Base-by-base conservation (phyloP, 2,329 filamentous ascomycete species). In the Colletotrichum neosansevieriae region DNA sequence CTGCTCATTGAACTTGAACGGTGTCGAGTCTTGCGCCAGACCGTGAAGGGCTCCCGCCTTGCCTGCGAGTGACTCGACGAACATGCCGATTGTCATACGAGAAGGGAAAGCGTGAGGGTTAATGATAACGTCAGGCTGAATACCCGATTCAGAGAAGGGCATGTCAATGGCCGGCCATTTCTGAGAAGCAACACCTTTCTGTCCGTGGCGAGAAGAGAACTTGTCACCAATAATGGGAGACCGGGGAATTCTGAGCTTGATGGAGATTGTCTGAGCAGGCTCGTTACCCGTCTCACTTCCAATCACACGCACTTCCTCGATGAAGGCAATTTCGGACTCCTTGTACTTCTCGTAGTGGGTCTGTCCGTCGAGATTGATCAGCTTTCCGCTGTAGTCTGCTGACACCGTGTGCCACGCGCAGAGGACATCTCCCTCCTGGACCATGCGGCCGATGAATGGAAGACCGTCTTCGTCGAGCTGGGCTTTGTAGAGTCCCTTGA, bases 1-100 rank as follows among this genome's bases (percentile, higher is more conserved):
- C 72, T 96, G 87, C 80, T 98, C 95, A 76, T 94, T 91, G 79
- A 98, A 99, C 73, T 91, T 91, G 87, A 98, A 99, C 0, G 96
- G 96, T 0, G 96, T 98, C 50, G 90, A 94, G 79, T 99, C 96
- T 79, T 98, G 96, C 0, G 96, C 93, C n/a, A 98, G 86, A 53
- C 96, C 96, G 78, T 99, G 96, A 40, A 99, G 87, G 13, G 95
- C 93, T 53, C 96, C 96, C 10, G 95, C 90, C 83, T 99, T 99
- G 70, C 96, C 96, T 10, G 96, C 96, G 59, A 99, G 87, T 5
- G 94, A 98, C 83, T 99, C 96, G 76, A 99, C 90, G 80, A 99
- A 98, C 93, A 98, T 98, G 77, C 96, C 96, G 77, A 99, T 99
- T 19, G 96, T 99, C 96, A 99, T 99, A 81, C 96, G 94, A 51